These are phyloP conservation scores for Beverwykella pulmonaria DNA, from an alignment of 495 filamentous ascomycete species.

Conservation along the genomic window DNA sequence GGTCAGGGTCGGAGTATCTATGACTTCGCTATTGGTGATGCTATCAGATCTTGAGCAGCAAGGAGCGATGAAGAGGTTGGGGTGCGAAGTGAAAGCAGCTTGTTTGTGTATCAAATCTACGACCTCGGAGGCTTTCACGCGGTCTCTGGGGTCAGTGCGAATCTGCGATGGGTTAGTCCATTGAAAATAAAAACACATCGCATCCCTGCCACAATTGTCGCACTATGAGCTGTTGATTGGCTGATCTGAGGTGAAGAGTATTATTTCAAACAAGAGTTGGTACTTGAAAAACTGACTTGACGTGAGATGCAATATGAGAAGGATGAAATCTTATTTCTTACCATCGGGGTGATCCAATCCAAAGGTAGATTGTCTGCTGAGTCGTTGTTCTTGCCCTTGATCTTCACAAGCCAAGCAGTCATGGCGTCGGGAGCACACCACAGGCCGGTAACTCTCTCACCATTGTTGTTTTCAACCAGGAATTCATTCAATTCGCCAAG, in stretches of 20 bases:
- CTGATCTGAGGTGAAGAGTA: no score
- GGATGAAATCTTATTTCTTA: not conserved
- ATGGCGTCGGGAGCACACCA: slow-evolving; percentile 20
- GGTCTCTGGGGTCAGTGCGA: slow-evolving; percentile 3
- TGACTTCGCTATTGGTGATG: not conserved
- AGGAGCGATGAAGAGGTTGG: slow-evolving; percentile 3
- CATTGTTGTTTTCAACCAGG: slow-evolving; percentile 1
- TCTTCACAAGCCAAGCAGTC: slow-evolving; percentile 8
- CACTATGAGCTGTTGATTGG: no score
- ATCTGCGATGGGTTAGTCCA: slow-evolving; percentile 5
- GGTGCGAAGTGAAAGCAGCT: not conserved
- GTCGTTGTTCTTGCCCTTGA: slow-evolving; percentile 7
- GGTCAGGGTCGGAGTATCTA: not conserved
- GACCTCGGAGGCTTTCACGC: slow-evolving; percentile 5
- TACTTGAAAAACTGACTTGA: no score
- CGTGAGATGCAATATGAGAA: not conserved
- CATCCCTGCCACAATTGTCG: no score
- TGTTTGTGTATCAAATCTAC: slow-evolving; percentile 18
- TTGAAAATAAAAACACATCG: no score
- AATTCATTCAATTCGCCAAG: slow-evolving; percentile 25
- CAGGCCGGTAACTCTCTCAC: slow-evolving; percentile 4
- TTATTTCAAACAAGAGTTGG: no score
- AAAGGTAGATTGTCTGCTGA: slow-evolving; percentile 15
- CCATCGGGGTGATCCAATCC: slow-evolving; percentile 27
- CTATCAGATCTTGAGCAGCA: slow-evolving; percentile 25